Percentiles rank a stretch among this genome's conserved stretches.
phyloP scores from a whole-genome alignment of 108 stramenopile species.

The Nannochloropsis granulata region DNA sequence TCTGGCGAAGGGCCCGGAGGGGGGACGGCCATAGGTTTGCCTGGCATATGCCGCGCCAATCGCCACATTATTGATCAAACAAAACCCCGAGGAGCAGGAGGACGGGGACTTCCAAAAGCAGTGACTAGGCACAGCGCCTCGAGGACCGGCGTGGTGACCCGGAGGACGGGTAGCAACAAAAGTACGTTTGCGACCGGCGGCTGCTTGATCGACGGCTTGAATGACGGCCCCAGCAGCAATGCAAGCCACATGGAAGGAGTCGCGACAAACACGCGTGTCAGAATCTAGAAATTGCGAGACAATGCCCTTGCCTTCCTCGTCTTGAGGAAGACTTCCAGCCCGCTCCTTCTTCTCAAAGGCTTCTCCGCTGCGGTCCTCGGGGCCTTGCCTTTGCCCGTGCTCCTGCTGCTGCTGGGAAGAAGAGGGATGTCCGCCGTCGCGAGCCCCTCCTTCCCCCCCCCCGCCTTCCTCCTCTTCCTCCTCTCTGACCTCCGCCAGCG shows the following conservation, averaged over 20 bases:
- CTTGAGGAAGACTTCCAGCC: neutral
- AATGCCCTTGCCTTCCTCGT: neutral
- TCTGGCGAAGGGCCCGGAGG: constrained; percentile 17
- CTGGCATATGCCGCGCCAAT: constrained; percentile 86
- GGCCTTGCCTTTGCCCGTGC: neutral
- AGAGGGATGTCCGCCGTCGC: neutral
- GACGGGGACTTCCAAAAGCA: constrained; percentile 20
- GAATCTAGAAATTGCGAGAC: constrained; percentile 11
- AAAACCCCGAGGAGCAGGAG: constrained; percentile 63
- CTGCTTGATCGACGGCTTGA: constrained; percentile 35
- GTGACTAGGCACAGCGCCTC: constrained; percentile 42
- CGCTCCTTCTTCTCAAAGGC: neutral
- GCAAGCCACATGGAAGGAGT: constrained; percentile 51
- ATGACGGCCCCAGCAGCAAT: constrained; percentile 54
- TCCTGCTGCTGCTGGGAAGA: neutral
- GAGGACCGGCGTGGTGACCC: constrained; percentile 93
- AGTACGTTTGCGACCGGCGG: constrained; percentile 30
- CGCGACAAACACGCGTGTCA: constrained; percentile 39
- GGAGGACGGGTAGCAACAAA: constrained; percentile 93
- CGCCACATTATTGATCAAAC: constrained; percentile 92
- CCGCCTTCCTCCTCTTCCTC: neutral
- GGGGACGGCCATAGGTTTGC: constrained; percentile 7
- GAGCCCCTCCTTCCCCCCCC: neutral
- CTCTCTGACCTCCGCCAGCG: neutral
- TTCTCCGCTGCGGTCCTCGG: neutral